Evolutionary conservation across 1,284 basidiomycete genomes (phyloP), one percentile per base, ranked within the genome.

Genomic region (Trametes polyzona): DNA sequence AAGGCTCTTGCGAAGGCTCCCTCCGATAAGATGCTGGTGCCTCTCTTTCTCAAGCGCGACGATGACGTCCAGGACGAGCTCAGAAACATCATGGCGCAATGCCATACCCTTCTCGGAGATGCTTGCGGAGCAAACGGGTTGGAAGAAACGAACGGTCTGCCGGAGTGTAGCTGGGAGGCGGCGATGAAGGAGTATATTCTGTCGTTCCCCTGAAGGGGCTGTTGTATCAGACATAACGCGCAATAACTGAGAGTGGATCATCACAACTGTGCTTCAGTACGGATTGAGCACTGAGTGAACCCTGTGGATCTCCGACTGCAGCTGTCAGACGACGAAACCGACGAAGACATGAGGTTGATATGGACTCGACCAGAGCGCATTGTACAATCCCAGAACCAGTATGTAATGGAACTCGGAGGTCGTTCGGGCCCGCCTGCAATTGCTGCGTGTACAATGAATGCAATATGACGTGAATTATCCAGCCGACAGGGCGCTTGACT

Each of bases 161-260:
- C 76, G 33, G 49, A 72, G 2, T 90, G 88, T 65, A 81, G 77
- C 62, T 89, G 86, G 88, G 83, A 85, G 65, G 55, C 66, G 17
- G 63, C 66, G 46, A 87, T 88, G 82, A 87, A 84, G 71, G 75
- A 69, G 44, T 85, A 77, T 64, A 88, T 90, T 59, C 69, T 88
- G 59, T 73, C 73, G 24, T 90, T 81, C 70, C 87, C 87, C 40
- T 89, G 71, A 83, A 40, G 29, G 32, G 12, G 21, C 32, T 39
- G 36, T 36, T 21, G 26, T 35, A 12, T 17, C 5, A 11, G 4
- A 23, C 9, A 46, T 7, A 17, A 14, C 16, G 44, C 24, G 29
- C 26, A 29, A 8, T 11, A 33, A 21, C 23, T 33, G 4, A 47
- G 21, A 30, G 32, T n/a, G 17, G 33, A n/a, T 4, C n/a, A n/a